Evolutionary conservation across 78 protist genomes (phyloP).

Genomic region (Dictyostelium brefeldianum): DNA sequence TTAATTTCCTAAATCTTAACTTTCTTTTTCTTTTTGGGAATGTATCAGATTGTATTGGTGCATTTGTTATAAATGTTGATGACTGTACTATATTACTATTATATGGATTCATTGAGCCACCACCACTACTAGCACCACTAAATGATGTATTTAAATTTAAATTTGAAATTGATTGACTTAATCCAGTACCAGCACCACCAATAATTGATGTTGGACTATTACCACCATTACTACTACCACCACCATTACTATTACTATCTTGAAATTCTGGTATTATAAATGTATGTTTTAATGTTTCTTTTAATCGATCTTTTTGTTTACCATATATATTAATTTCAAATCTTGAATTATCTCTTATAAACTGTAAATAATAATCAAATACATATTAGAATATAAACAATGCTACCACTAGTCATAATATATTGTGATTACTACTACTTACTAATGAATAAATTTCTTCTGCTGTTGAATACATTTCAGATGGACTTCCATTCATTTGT

Average conservation of each 20-base stretch:
- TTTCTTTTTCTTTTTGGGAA: constrained; percentile 51
- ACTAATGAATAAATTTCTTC: constrained; percentile 72
- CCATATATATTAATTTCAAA: constrained; percentile 80
- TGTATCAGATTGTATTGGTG: constrained; percentile 38
- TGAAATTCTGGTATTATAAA: constrained; percentile 21
- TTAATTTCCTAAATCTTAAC: constrained; percentile 42
- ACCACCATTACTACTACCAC: neutral
- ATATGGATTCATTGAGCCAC: neutral
- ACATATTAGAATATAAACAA: neutral
- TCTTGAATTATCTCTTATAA: constrained; percentile 71
- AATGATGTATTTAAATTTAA: constrained; percentile 13
- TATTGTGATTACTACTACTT: too few species aligned
- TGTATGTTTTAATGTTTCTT: constrained; percentile 69
- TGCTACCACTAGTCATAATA: too few species aligned
- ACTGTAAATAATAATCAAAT: constrained; percentile 9
- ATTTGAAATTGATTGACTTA: neutral
- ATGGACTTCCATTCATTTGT: constrained; percentile 43
- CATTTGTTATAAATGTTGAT: constrained; percentile 14
- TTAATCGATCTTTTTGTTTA: constrained; percentile 72
- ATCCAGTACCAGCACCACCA: neutral
- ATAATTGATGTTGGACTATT: neutral
- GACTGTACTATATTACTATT: neutral
- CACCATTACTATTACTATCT: neutral
- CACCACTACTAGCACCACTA: neutral
- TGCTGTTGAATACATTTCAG: constrained; percentile 60